These are phyloP conservation scores for Boletellus emodensis DNA, from an alignment of 768 basidiomycete genomes.

Conservation along the genomic window DNA sequence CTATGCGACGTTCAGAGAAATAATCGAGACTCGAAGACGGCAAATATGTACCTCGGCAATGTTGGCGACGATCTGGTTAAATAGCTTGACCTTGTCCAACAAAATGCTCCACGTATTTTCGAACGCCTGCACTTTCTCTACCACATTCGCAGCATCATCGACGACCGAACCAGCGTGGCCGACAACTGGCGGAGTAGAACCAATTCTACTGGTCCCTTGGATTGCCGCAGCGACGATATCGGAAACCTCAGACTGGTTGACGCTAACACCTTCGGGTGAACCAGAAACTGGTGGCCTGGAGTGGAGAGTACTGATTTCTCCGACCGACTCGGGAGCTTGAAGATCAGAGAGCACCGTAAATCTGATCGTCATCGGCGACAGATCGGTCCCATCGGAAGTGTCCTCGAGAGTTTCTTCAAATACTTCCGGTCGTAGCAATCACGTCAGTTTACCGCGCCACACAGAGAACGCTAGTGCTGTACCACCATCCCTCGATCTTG, in stretches of 20 bases:
- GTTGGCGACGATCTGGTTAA: not conserved
- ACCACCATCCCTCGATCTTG: not conserved
- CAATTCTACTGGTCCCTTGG: not conserved
- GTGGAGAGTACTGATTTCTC: too few species aligned
- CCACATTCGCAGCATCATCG: not conserved
- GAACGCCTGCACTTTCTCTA: not conserved
- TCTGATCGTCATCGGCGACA: too few species aligned
- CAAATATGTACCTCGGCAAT: not conserved
- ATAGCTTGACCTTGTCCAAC: not conserved
- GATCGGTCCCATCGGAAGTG: not conserved
- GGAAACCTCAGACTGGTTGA: too few species aligned
- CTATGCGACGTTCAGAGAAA: not conserved
- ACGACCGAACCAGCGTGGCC: not conserved
- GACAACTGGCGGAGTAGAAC: not conserved
- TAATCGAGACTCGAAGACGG: not conserved
- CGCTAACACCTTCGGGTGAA: too few species aligned
- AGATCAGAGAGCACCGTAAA: too few species aligned
- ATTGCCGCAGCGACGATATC: not conserved
- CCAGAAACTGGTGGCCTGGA: too few species aligned
- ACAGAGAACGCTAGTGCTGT: not conserved
- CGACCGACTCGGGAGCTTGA: not conserved
- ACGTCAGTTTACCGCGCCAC: not conserved
- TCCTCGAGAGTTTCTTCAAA: not conserved
- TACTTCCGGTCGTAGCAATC: not conserved
- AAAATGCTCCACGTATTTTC: too few species aligned